Conservation (phyloP, 352 stramenopile genomes). For the Chrysophaeum taylorii region DNA sequence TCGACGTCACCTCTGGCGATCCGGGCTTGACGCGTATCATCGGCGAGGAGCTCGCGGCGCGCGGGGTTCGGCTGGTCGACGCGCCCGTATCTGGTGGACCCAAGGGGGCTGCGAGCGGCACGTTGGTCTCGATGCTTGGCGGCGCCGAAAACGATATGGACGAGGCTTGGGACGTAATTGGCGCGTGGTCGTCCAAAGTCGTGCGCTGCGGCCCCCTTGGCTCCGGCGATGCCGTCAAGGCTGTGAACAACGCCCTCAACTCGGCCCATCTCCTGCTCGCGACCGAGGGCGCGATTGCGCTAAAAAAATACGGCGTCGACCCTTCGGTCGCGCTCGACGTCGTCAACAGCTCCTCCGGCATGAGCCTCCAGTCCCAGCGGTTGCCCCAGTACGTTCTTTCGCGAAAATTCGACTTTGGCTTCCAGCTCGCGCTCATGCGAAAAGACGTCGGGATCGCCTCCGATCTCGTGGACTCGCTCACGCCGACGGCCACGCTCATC, state of each 20-base stretch:
- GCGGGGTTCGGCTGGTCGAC: too few species aligned
- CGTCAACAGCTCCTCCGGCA: not conserved
- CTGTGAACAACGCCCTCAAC: not conserved
- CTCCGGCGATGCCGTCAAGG: not conserved
- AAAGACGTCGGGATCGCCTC: not conserved
- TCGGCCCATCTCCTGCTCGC: not conserved
- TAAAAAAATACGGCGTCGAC: not conserved
- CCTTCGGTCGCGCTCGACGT: not conserved
- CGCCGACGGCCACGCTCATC: too few species aligned
- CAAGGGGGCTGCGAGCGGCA: not conserved
- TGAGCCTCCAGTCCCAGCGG: not conserved
- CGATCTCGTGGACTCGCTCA: not conserved
- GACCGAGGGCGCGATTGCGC: not conserved
- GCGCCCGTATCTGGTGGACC: not conserved
- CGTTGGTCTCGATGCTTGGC: not conserved
- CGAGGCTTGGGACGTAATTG: not conserved
- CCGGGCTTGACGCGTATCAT: too few species aligned
- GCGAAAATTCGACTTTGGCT: not conserved
- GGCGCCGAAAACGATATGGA: not conserved
- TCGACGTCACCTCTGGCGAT: too few species aligned
- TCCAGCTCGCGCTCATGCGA: not conserved
- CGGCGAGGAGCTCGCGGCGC: too few species aligned
- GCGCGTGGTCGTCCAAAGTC: not conserved
- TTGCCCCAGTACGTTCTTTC: not conserved
- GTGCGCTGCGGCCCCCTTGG: not conserved